Evolutionary conservation across 352 stramenopile genomes (phyloP), one percentile per base, ranked within the genome.

Genomic region (Achlya hypogyna): DNA sequence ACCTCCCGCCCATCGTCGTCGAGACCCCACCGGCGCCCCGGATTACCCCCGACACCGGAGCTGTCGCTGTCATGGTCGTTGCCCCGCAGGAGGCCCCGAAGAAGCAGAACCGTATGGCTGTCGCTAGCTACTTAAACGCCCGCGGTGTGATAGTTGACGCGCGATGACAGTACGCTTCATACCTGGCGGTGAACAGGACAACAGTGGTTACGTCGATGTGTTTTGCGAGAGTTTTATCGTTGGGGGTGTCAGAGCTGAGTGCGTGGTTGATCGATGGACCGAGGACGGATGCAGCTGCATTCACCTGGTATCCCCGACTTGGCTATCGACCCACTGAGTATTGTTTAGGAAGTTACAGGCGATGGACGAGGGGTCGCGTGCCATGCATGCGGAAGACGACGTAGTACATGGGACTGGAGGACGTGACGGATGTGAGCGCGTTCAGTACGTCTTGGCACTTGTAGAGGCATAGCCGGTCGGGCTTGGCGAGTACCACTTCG

Each of bases 331-430:
- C n/a, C n/a, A n/a, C n/a, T n/a, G n/a, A n/a, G n/a, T n/a, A n/a
- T n/a, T n/a, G n/a, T n/a, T n/a, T n/a, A n/a, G n/a, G n/a, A n/a
- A n/a, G n/a, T 27, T 32, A 32, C 25, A 35, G 28, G 0, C 18
- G 31, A n/a, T n/a, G n/a, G n/a, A n/a, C n/a, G 12, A 45, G n/a
- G 38, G 38, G 32, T 40, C 70, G 72, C 64, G 79, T 75, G n/a
- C 87, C 87, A 59, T 92, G 83, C 70, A 93, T 89, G 78, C 83
- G 93, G 63, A 91, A 91, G n/a, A 75, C 79, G 27, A 94, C 59
- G 40, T 82, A 90, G 34, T 86, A 79, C 20, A 89, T 73, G 16
- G 78, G 71, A 29, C 76, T 49, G 0, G 47, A 51, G 0, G 71
- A 69, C 1, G 38, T 40, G 5, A 87, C 67, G 5, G 52, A 28